A percentile compares a stretch with the other conserved stretches of the same genome.
Conservation (phyloP, 176 grass and related monocot genomes). For the Cocos nucifera region DNA sequence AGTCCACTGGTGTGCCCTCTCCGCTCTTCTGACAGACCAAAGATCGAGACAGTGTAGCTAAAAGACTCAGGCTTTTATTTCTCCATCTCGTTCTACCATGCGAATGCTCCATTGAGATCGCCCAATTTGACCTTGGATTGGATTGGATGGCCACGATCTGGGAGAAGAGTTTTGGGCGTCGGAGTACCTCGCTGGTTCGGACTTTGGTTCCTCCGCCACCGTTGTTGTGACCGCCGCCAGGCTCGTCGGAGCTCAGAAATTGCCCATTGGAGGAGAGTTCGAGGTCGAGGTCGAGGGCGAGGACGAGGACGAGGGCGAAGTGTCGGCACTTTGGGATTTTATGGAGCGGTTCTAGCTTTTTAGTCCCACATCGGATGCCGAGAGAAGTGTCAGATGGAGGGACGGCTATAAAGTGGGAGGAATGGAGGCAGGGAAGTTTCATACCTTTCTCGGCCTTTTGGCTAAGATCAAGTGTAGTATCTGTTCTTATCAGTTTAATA, state of each 20-base stretch:
- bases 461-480: conserved; percentile 82
- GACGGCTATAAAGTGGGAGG: no score
- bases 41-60: conserved; percentile 39
- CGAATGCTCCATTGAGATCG: conserved; percentile 31
- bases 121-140: conserved; percentile 21
- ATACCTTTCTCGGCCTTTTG: conserved; percentile 88
- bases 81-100: conserved; percentile 34
- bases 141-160: conserved; percentile 28
- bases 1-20: not conserved
- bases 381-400: no score
- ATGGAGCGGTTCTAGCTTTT: no score
- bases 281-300: no score
- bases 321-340: no score
- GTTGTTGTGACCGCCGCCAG: no score
- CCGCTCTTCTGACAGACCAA: conserved; percentile 18
- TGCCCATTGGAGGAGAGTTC: no score
- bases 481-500: conserved; percentile 94
- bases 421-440: not conserved
- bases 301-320: no score
- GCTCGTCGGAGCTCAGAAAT: no score
- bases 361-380: no score
- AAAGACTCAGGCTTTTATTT: conserved; percentile 23
- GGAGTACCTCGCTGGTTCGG: conserved; percentile 22
- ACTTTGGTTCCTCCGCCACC: not conserved
- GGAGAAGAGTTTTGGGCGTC: conserved; percentile 32